Conservation (phyloP, 352 stramenopile species). For the Saprolegnia parasitica region DNA sequence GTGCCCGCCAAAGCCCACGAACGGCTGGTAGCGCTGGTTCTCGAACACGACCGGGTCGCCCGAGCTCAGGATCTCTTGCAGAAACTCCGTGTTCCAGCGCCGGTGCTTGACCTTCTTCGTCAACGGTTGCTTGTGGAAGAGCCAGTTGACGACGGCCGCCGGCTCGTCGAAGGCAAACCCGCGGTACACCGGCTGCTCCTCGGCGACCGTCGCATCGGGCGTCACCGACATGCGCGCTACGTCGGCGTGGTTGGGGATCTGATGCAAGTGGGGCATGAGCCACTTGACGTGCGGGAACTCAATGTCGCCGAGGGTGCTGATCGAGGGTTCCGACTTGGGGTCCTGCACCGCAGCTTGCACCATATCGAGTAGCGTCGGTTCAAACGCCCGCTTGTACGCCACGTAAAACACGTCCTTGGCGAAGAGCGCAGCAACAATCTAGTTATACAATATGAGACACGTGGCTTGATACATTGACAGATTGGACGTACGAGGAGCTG, state of each 20-base stretch:
- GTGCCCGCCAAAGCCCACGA: conserved; percentile 78
- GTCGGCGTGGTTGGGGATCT: conserved; percentile 14
- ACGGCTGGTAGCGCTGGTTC: conserved; percentile 83
- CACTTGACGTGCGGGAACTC: conserved; percentile 26
- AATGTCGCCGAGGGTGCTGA: conserved; percentile 4
- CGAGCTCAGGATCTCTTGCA: conserved; percentile 59
- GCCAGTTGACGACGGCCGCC: conserved; percentile 71
- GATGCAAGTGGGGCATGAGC: conserved; percentile 28
- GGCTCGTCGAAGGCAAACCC: conserved; percentile 81
- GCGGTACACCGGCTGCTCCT: conserved; percentile 51
- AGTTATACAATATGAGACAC: neutral
- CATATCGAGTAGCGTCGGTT: conserved; percentile 64
- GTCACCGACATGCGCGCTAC: conserved; percentile 8
- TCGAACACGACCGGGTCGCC: conserved; percentile 78
- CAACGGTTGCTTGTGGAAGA: conserved; percentile 35
- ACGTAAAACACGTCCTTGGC: conserved; percentile 71
- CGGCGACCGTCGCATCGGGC: conserved; percentile 38
- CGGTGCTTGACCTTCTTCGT: neutral
- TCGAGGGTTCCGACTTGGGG: neutral
- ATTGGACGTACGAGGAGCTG: conserved; percentile 49
- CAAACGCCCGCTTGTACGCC: conserved; percentile 55
- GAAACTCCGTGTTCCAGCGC: conserved; percentile 47
- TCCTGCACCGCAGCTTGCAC: conserved; percentile 45
- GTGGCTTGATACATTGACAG: neutral
- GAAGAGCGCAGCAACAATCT: conserved; percentile 48